These are phyloP conservation scores for Erodium trifolium DNA, from an alignment of 441 rosid species.

Conservation along the genomic window DNA sequence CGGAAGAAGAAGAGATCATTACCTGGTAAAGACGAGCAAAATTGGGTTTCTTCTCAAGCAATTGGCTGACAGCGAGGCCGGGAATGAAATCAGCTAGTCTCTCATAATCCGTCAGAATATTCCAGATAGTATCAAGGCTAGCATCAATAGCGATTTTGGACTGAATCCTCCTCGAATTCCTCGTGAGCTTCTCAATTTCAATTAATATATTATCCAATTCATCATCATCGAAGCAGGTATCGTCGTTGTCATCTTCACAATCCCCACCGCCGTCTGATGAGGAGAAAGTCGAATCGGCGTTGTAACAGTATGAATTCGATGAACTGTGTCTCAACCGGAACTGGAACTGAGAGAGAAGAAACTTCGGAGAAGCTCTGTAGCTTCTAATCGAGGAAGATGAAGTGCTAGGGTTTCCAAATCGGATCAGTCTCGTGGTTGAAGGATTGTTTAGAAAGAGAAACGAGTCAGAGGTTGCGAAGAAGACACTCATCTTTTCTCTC, in stretches of 20 bases:
- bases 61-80: conserved; percentile 67
- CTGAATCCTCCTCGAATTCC: conserved; percentile 55
- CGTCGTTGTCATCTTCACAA: not conserved
- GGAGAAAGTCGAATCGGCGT: conserved; percentile 18
- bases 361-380: not conserved
- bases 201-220: conserved; percentile 44
- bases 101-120: conserved; percentile 70
- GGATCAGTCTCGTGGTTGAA: not conserved
- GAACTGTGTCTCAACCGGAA: conserved; percentile 14
- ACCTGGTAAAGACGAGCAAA: conserved; percentile 73
- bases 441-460: conserved; percentile 1
- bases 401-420: conserved; percentile 1
- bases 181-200: conserved; percentile 53
- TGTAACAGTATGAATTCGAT: conserved; percentile 19
- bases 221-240: conserved; percentile 15
- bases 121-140: conserved; percentile 63
- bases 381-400: not conserved
- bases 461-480: not conserved
- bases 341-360: conserved; percentile 2
- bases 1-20: not conserved
- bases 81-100: conserved; percentile 67
- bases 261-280: conserved; percentile 17
- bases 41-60: conserved; percentile 65
- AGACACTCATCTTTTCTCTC: conserved; percentile 2
- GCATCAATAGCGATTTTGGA: conserved; percentile 63